Evolutionary conservation across 2,329 filamentous ascomycete genomes (phyloP).

Genomic region (Helicocarpus griseus): DNA sequence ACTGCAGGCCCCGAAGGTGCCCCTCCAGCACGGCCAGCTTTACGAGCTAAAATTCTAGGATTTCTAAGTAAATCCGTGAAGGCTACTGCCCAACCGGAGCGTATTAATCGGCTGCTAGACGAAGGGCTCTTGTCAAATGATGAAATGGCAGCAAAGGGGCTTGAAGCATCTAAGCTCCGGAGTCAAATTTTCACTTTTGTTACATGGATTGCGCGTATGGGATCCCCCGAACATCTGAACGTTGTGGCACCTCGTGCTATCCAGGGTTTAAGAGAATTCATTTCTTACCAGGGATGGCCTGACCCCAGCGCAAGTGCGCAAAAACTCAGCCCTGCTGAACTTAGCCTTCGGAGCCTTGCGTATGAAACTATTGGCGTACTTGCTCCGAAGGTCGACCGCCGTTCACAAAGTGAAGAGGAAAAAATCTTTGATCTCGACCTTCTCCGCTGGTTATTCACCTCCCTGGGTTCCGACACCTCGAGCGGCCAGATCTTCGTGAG

Average conservation of each 20-base stretch:
- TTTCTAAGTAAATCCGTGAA: conserved; percentile 67
- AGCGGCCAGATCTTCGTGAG: conserved; percentile 67
- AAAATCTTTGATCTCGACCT: conserved; percentile 39
- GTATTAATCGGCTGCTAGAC: conserved; percentile 61
- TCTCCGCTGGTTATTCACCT: conserved; percentile 71
- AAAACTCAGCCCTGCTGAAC: conserved; percentile 49
- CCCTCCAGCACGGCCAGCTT: conserved; percentile 50
- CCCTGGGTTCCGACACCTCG: conserved; percentile 68
- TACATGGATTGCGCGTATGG: conserved; percentile 74
- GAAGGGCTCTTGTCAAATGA: conserved; percentile 47
- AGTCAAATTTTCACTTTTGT: conserved; percentile 77
- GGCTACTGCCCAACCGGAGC: conserved; percentile 59
- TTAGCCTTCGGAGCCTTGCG: conserved; percentile 63
- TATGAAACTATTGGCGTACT: conserved; percentile 88
- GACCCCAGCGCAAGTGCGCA: conserved; percentile 43
- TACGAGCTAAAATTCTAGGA: conserved; percentile 67
- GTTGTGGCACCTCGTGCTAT: conserved; percentile 61
- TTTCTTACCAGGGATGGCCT: conserved; percentile 78
- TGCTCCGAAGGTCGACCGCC: conserved; percentile 41
- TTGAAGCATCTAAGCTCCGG: conserved; percentile 71
- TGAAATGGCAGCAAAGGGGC: conserved; percentile 41
- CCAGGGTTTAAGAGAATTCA: conserved; percentile 59
- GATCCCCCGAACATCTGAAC: conserved; percentile 50
- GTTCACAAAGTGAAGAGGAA: conserved; percentile 20
- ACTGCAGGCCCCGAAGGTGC: conserved; percentile 36